These are phyloP conservation scores for Hypoxylon sp. DNA, from an alignment of 2,329 filamentous ascomycete genomes.

Conservation along the genomic window DNA sequence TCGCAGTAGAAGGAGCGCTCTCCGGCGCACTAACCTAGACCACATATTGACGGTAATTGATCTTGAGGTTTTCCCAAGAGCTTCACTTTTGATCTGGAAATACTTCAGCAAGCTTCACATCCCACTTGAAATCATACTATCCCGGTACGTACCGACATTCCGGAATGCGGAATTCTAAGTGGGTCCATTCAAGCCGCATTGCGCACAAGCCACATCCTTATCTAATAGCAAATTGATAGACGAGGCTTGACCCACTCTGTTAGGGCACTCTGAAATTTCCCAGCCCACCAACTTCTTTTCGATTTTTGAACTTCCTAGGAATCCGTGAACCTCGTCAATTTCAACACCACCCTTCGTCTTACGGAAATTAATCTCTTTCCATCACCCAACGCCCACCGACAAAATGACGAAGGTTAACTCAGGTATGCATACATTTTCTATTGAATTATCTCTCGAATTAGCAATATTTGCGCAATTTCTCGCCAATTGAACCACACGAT, in stretches of 20 bases:
- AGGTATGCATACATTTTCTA: constrained; percentile 41
- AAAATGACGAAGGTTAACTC: constrained; percentile 55
- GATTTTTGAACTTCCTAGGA: constrained; percentile 30
- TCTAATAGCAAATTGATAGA: constrained; percentile 24
- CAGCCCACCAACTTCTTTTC: constrained; percentile 43
- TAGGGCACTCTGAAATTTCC: constrained; percentile 49
- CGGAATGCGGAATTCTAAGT: constrained; percentile 17
- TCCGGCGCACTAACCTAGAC: constrained; percentile 55
- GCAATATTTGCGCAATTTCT: background rate
- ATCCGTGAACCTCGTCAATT: constrained; percentile 42
- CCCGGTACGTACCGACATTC: constrained; percentile 30
- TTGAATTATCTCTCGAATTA: background rate
- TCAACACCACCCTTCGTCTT: constrained; percentile 32
- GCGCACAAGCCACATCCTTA: constrained; percentile 27
- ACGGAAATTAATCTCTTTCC: constrained; percentile 16
- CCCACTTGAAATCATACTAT: constrained; percentile 46
- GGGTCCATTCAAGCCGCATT: constrained; percentile 13
- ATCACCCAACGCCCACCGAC: constrained; percentile 46
- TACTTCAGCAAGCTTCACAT: constrained; percentile 22
- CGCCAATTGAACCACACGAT: constrained; percentile 24
- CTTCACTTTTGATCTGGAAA: constrained; percentile 19
- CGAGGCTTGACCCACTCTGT: constrained; percentile 30
- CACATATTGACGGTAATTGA: constrained; percentile 51
- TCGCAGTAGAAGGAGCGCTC: constrained; percentile 49
- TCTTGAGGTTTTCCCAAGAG: constrained; percentile 25